Conservation (phyloP, 768 basidiomycete genomes). For the Pulveroboletus sp. region DNA sequence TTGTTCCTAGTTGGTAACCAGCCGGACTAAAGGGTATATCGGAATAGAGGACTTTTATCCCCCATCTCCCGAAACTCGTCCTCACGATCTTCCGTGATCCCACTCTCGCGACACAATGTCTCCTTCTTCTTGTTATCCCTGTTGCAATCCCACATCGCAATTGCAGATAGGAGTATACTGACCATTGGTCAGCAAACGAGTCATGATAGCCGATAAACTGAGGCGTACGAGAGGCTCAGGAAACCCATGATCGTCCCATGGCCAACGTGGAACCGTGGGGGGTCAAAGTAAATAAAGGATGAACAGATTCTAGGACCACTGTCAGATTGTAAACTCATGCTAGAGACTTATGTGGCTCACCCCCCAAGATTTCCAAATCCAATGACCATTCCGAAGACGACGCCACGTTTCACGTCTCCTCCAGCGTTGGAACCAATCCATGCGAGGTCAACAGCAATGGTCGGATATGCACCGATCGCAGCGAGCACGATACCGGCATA, state of each 20-base stretch:
- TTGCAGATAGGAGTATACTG: constrained; percentile 38
- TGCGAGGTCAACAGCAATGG: constrained; percentile 43
- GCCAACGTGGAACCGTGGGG: constrained; percentile 35
- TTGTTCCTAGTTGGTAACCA: not conserved
- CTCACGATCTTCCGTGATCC: constrained; percentile 37
- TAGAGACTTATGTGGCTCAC: constrained; percentile 22
- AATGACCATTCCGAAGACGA: constrained; percentile 49
- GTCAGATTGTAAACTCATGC: constrained; percentile 2
- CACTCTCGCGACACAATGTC: constrained; percentile 38
- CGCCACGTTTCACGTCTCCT: constrained; percentile 49
- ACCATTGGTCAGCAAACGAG: constrained; percentile 27
- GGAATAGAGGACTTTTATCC: constrained; percentile 52
- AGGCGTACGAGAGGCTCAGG: constrained; percentile 25
- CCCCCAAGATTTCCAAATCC: constrained; percentile 55
- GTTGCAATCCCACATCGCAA: constrained; percentile 47
- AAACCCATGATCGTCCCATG: constrained; percentile 37
- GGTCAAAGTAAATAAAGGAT: constrained; percentile 38
- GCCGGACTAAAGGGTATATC: constrained; percentile 28
- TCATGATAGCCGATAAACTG: constrained; percentile 8
- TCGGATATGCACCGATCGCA: constrained; percentile 50
- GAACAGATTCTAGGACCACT: constrained; percentile 32
- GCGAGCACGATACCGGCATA: constrained; percentile 49
- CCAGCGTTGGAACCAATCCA: constrained; percentile 56
- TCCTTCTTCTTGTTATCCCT: constrained; percentile 48
- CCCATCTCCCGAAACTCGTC: constrained; percentile 47